These are phyloP conservation scores for Boletellus deceptivus DNA, from an alignment of 1,284 basidiomycete species.

Conservation along the genomic window DNA sequence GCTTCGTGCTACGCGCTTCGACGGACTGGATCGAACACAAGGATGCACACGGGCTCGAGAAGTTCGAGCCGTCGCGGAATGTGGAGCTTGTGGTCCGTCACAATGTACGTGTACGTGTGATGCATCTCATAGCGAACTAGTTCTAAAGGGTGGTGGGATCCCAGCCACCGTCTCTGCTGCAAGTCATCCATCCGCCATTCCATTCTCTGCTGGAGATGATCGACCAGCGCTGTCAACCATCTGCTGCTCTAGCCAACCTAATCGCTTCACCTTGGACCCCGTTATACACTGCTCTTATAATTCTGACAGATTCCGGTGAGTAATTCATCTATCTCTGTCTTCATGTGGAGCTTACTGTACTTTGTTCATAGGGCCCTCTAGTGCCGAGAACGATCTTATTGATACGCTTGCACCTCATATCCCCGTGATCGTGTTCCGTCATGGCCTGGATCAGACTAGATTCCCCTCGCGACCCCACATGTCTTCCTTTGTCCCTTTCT, in stretches of 20 bases:
- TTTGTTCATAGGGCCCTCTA: conserved; percentile 29
- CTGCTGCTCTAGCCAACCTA: conserved; percentile 47
- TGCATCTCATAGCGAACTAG: neutral
- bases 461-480: conserved; percentile 36
- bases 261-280: conserved; percentile 53
- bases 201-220: conserved; percentile 48
- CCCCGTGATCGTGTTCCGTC: conserved; percentile 54
- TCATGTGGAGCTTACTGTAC: neutral
- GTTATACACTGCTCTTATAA: conserved; percentile 56
- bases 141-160: conserved; percentile 7
- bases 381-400: conserved; percentile 47
- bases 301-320: conserved; percentile 51
- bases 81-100: conserved; percentile 50
- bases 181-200: conserved; percentile 57
- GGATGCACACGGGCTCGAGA: conserved; percentile 62
- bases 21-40: conserved; percentile 68
- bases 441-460: conserved; percentile 29
- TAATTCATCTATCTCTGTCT: neutral
- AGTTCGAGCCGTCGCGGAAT: conserved; percentile 59
- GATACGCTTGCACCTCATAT: conserved; percentile 51
- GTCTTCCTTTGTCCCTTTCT: conserved; percentile 53
- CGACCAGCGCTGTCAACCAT: conserved; percentile 49
- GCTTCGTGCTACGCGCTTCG: conserved; percentile 49
- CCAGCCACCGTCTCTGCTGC: conserved; percentile 35
- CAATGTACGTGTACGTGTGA: conserved; percentile 27